Base-by-base conservation (phyloP, 495 filamentous ascomycete species). In the Penicillium pancosmium region DNA sequence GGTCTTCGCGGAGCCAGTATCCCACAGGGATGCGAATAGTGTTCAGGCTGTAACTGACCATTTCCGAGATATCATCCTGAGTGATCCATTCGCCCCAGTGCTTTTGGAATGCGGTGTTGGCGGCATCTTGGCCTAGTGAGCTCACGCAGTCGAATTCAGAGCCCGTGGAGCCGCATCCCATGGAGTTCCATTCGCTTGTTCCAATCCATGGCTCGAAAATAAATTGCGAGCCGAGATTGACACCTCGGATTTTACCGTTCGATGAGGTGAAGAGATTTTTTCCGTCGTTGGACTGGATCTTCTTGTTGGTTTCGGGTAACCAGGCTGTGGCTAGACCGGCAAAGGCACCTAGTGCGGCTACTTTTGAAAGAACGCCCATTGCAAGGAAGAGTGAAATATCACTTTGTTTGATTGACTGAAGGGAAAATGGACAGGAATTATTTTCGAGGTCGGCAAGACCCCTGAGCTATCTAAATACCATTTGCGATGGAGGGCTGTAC, bases 21-120 rank as follows among this genome's bases (percentile, higher is more conserved):
- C 85, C 86, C 2, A 88, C 77, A 0, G 85, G 86, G 13, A 89
- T 80, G 3, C 86, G 78, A 33, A 89, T 78, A 1, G 85, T 83
- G 61, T 88, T 88, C 8, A 88, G 66, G 0, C 85, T 84, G 38
- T 79, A 80, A 49, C 66, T 76, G 25, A 67, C 60, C 54, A 88
- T 88, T 49, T 79, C 58, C 12, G 61, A 56, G 54, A 89, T 79
- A 63, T 88, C 85, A 16, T 73, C 67, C 50, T 84, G 57, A 4
- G 80, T 86, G 56, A 83, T 83, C 81, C 82, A 88, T 0, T 73
- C 75, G 38, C 61, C 72, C 85, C 84, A 88, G 66, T 89, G 86
- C 2, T 69, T 69, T 25, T 76, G 68, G 66, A 86, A 88, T 16
- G 75, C 79, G 0, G 67, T 62, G 60, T 88, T 77, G 27, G 84